Conservation (phyloP, 129 eudicot species). For the Smallanthus sonchifolius region DNA sequence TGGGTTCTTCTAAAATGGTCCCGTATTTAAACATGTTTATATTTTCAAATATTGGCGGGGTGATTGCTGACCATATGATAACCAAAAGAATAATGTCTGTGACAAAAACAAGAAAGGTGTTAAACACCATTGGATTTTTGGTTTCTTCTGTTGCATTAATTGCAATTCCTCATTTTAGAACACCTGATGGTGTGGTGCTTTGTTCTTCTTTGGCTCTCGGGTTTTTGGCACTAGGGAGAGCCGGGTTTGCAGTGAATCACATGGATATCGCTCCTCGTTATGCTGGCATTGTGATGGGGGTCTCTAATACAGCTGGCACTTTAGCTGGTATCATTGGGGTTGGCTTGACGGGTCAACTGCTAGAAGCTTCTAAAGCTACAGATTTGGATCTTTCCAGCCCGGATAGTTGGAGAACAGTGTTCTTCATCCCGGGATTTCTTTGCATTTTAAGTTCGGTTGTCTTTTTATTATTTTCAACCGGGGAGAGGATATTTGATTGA, state of each 20-base stretch:
- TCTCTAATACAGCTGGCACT: slow-evolving; percentile 92
- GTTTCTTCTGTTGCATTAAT: slow-evolving; percentile 81
- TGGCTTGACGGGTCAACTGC: slow-evolving; percentile 76
- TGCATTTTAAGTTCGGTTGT: slow-evolving; percentile 66
- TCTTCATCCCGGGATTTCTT: slow-evolving; percentile 66
- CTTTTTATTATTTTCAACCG: slow-evolving; percentile 67
- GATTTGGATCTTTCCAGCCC: slow-evolving; percentile 60
- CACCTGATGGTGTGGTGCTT: slow-evolving; percentile 69
- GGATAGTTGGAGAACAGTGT: slow-evolving; percentile 81
- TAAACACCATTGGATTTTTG: slow-evolving; percentile 68
- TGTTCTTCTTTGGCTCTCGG: slow-evolving; percentile 88
- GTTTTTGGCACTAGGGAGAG: slow-evolving; percentile 86
- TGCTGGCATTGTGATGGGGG: slow-evolving; percentile 95
- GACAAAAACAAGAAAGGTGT: slow-evolving; percentile 66
- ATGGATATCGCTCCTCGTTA: slow-evolving; percentile 92
- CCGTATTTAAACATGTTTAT: slow-evolving; percentile 93
- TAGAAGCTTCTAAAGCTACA: slow-evolving; percentile 74
- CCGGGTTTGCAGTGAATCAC: slow-evolving; percentile 94
- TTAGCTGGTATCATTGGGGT: slow-evolving; percentile 89
- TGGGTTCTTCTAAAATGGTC: slow-evolving; percentile 96
- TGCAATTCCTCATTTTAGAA: slow-evolving; percentile 68
- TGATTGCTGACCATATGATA: slow-evolving; percentile 76
- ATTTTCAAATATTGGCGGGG: slow-evolving; percentile 91
- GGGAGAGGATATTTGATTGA: slow-evolving; percentile 86
- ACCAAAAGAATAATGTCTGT: slow-evolving; percentile 68